Evolutionary conservation across 2,329 filamentous ascomycete species (phyloP).

Genomic region (Xylariales sp.): DNA sequence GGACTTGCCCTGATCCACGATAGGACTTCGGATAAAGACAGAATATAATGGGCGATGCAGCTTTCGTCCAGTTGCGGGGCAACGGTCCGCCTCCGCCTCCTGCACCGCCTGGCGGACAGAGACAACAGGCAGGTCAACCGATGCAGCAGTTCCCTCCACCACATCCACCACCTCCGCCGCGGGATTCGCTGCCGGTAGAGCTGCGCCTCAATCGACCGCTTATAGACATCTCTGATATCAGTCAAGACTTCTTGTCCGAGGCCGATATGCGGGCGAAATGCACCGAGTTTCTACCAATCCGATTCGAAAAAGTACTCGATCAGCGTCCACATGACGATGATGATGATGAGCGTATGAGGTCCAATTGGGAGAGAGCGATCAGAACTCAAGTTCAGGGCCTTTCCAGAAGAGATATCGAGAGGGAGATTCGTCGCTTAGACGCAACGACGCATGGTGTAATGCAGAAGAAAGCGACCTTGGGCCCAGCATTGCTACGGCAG

Average conservation of each 20-base stretch:
- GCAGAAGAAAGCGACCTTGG: conserved; percentile 35
- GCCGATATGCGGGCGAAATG: conserved; percentile 33
- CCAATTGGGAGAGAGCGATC: conserved; percentile 37
- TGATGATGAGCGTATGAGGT: conserved; percentile 26
- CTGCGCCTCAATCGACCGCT: not conserved
- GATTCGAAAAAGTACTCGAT: conserved; percentile 34
- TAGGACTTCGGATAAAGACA: too few relatives aligned
- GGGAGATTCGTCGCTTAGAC: conserved; percentile 34
- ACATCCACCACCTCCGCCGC: not conserved
- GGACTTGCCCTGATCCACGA: too few relatives aligned
- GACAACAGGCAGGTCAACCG: too few relatives aligned
- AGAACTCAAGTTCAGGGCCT: conserved; percentile 30
- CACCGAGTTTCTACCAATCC: conserved; percentile 35
- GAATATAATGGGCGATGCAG: too few relatives aligned
- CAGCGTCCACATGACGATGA: conserved; percentile 28
- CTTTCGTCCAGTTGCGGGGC: too few relatives aligned
- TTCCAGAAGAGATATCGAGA: conserved; percentile 31
- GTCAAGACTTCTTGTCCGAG: conserved; percentile 30
- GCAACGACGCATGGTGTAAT: conserved; percentile 23
- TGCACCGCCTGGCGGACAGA: too few relatives aligned
- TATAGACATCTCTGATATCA: conserved; percentile 31
- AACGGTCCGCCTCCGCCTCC: too few relatives aligned
- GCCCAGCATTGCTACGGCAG: conserved; percentile 33
- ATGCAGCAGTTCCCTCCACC: conserved; percentile 1
- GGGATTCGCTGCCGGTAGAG: conserved; percentile 2